Conservation (phyloP, 495 filamentous ascomycete species). For the Choiromyces venosus region DNA sequence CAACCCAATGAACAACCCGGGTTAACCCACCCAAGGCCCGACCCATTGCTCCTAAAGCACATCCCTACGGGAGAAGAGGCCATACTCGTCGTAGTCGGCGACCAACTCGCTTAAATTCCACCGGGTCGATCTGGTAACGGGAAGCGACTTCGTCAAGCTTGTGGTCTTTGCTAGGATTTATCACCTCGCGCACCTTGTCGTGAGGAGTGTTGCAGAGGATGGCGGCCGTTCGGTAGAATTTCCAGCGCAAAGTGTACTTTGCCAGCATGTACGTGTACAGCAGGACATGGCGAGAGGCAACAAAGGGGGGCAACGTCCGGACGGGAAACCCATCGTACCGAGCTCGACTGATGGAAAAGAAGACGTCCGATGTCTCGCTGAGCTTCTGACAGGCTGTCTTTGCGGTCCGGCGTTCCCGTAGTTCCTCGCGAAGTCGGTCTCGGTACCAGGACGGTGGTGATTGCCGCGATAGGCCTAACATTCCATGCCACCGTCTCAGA, state of each 20-base stretch:
- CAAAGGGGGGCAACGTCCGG: slow-evolving; percentile 42
- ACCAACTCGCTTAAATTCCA: slow-evolving; percentile 44
- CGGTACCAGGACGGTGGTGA: slow-evolving; percentile 48
- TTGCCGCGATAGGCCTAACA: slow-evolving; percentile 46
- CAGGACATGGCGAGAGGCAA: slow-evolving; percentile 32
- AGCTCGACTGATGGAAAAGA: slow-evolving; percentile 50
- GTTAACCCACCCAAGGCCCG: neutral
- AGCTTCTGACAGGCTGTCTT: slow-evolving; percentile 44
- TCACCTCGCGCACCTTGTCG: slow-evolving; percentile 47
- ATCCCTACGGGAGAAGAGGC: neutral
- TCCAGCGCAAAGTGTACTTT: slow-evolving; percentile 52
- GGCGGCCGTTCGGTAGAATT: slow-evolving; percentile 48
- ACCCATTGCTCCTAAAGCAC: neutral
- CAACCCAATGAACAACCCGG: neutral
- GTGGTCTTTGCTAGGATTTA: slow-evolving; percentile 50
- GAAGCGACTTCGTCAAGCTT: slow-evolving; percentile 49
- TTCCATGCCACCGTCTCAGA: slow-evolving; percentile 46
- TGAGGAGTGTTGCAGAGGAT: slow-evolving; percentile 43
- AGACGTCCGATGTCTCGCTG: slow-evolving; percentile 53
- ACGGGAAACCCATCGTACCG: slow-evolving; percentile 45
- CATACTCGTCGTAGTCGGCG: slow-evolving; percentile 9
- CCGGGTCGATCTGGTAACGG: slow-evolving; percentile 47
- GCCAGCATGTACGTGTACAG: slow-evolving; percentile 51
- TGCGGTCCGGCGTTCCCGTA: slow-evolving; percentile 45
- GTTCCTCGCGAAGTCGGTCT: slow-evolving; percentile 49